Evolutionary conservation across 106 monocot genomes (phyloP), one percentile per base, ranked within the genome.

Genomic region (Phalaenopsis equestris): DNA sequence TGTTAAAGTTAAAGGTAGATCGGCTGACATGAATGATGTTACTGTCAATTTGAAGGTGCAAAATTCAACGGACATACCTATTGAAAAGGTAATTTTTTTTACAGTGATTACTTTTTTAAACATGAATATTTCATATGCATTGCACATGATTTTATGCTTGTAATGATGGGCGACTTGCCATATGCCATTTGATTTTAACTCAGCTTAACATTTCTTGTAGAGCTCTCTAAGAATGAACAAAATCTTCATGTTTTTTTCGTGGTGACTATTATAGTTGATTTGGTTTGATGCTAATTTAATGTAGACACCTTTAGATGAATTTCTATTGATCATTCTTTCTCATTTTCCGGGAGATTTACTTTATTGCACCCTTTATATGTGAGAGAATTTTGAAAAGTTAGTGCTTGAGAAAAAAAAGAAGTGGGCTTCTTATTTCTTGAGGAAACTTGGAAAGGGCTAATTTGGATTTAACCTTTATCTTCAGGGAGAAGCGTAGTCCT

Each of bases 21-120:
- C 89, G 48, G 86, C 92, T 82, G 97, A 98, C 83, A 86, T 85
- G 81, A 92, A 86, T 57, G 82, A 85, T 41, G 79, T 86, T 74
- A 73, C 75, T 48, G 76, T 94, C 75, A 90, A 94, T 56, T 73
- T 94, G 79, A 89, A 85, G 81, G 85, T 90, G 72, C 78, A 89
- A 72, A 77, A 88, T 73, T 68, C 72, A 43, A 87, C 87, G 79
- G 92, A 90, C 48, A 86, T 91, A 70, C 86, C 92, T 64, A 82
- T 94, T 56, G 89, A 98, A 58, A 92, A 87, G 83, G 96, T 97
- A 89, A 86, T 52, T 73, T 2, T 17, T 57, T 41, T 43, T 55
- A 67, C 46, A 30, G 14, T 52, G 52, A 52, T 52, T 52, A 52
- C 52, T 52, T 52, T 12, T 52, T 12, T 52, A 52, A 52, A 52